These are phyloP conservation scores for Rhizopus delemar DNA, from an alignment of 371 early-diverging fungal genomes.

Conservation along the genomic window DNA sequence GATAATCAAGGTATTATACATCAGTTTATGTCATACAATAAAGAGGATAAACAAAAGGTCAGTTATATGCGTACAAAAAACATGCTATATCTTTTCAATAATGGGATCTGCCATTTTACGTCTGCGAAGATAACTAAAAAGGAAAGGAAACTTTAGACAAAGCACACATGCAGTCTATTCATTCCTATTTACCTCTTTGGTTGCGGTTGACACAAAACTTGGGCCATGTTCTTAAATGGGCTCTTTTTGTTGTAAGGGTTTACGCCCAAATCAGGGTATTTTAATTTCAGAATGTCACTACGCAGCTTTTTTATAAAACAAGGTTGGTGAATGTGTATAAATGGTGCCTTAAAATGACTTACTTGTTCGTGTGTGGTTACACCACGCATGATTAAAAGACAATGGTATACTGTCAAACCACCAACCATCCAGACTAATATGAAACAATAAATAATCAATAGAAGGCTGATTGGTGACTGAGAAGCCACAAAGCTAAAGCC, in stretches of 20 bases:
- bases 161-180: background rate
- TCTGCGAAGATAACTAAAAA: constrained; percentile 39
- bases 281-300: constrained; percentile 42
- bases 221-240: constrained; percentile 51
- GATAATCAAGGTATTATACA: too few species aligned
- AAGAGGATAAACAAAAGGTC: too few species aligned
- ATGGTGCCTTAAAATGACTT: constrained; percentile 8
- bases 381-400: constrained; percentile 67
- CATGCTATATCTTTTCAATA: constrained; percentile 13
- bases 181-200: constrained; percentile 53
- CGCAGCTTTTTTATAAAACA: constrained; percentile 12
- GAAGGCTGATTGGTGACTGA: constrained; percentile 53
- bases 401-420: constrained; percentile 76
- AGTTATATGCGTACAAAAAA: background rate
- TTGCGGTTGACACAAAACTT: constrained; percentile 60
- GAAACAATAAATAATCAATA: constrained; percentile 66
- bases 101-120: constrained; percentile 37
- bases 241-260: constrained; percentile 57
- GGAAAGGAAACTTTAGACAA: background rate
- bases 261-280: constrained; percentile 43
- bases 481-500: constrained; percentile 25
- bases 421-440: constrained; percentile 68
- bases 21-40: too few species aligned
- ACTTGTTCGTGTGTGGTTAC: constrained; percentile 90
- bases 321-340: background rate